Evolutionary conservation across 2,329 filamentous ascomycete genomes (phyloP), one percentile per base, ranked within the genome.

Genomic region (Epichloe coenophiala): DNA sequence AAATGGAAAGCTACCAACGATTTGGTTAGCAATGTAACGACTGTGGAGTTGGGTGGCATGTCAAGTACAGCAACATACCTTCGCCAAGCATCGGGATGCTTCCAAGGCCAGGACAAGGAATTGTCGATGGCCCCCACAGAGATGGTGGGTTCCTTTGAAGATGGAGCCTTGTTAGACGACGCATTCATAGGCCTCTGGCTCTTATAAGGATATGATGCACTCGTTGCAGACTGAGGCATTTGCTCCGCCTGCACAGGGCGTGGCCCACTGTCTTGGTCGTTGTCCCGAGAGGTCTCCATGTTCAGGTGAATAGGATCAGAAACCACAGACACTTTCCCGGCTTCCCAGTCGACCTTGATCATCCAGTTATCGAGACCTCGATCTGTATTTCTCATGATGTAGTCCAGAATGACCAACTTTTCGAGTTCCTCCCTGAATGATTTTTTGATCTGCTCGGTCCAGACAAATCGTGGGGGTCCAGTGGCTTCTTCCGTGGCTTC

Each of bases 381-480:
- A 65, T 98, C 93, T 2, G 93, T 98, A 63, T 98, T 98, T 52
- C 93, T 81, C 93, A 98, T 98, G 56, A 98, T 95, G 65, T 98
- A 98, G 68, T 98, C 93, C 57, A 98, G 68, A 60, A 98, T 95
- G 21, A 98, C 94, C 7, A 98, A 74, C 67, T 96, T 97, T 69
- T 98, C 93, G 45, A 98, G 75, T 68, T 97, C 87, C 66, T 98
- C 93, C 38, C 93, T 76, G 64, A 98, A 95, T 0, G 88, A 86
- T 65, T 95, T 88, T 63, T 97, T 94, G 44, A 98, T 68, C 5
- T 75, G 71, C 48, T 94, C 86, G 0, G 88, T 95, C 93, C 93
- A 98, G 53, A 84, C 78, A 57, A 93, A 94, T 50, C 75, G 75
- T 23, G 73, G 71, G 71, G 68, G 69, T 15, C 66, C 64, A 40